A percentile compares a stretch with the other conserved stretches of the same genome.
These are phyloP conservation scores for Sungouiozyma intestinalis DNA, from an alignment of 805 yeast genomes.

Conservation along the genomic window DNA sequence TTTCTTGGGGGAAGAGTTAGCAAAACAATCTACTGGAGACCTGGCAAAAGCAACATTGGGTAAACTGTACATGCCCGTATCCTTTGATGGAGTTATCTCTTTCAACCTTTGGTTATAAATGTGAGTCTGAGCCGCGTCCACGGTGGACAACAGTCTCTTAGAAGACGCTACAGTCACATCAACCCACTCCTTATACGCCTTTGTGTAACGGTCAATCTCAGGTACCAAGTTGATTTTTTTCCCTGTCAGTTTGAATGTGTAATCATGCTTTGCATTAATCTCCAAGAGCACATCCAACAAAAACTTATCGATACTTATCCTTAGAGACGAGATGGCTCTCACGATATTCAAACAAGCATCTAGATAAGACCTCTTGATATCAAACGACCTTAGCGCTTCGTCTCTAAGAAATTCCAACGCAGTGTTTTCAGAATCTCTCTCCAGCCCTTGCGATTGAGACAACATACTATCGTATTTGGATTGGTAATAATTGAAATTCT, in stretches of 20 bases:
- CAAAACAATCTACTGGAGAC: conserved; percentile 4
- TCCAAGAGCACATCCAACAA: conserved; percentile 7
- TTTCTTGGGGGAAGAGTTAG: conserved; percentile 34
- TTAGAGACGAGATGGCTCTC: conserved; percentile 32
- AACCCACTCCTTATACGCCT: conserved; percentile 10
- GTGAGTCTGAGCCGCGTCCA: conserved; percentile 43
- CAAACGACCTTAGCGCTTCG: conserved; percentile 65
- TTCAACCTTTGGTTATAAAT: conserved; percentile 48
- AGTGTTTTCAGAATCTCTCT: conserved; percentile 31
- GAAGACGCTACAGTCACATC: conserved; percentile 4
- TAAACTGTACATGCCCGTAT: conserved; percentile 42
- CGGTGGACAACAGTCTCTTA: conserved; percentile 22
- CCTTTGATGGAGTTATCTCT: conserved; percentile 49
- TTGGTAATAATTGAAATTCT: conserved; percentile 52
- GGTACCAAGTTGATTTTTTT: conserved; percentile 6
- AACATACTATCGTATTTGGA: conserved; percentile 52
- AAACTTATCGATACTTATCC: conserved; percentile 14
- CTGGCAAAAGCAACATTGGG: conserved; percentile 7
- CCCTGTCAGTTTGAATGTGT: conserved; percentile 11
- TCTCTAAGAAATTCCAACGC: conserved; percentile 51
- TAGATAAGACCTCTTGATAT: conserved; percentile 54
- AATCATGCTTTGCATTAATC: conserved; percentile 20
- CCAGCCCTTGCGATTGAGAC: conserved; percentile 40
- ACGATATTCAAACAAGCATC: conserved; percentile 47
- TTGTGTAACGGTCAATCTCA: conserved; percentile 3